A percentile compares a stretch with the other conserved stretches of the same genome.
phyloP scores from a whole-genome alignment of 2,329 filamentous ascomycete species.

The Xylariales sp. region DNA sequence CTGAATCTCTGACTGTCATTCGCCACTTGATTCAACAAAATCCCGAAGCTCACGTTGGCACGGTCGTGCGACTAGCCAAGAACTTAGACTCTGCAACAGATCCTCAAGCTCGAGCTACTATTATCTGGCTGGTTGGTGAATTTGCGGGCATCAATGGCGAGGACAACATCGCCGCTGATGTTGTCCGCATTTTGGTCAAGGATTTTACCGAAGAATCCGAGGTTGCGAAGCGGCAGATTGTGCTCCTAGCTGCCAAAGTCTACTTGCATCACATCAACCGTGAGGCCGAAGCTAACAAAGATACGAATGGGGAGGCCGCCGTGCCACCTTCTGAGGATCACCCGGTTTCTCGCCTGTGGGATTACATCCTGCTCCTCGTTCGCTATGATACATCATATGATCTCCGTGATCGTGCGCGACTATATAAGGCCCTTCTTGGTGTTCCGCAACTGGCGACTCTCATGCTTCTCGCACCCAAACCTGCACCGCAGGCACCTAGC shows the following conservation, averaged over 20 bases:
- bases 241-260: constrained; percentile 92
- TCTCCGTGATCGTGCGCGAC: constrained; percentile 81
- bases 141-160: constrained; percentile 77
- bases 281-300: constrained; percentile 36
- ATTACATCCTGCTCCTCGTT: constrained; percentile 77
- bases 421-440: constrained; percentile 80
- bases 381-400: constrained; percentile 95
- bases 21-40: constrained; percentile 93
- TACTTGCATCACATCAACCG: constrained; percentile 84
- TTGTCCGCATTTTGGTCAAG: constrained; percentile 81
- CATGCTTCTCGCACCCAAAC: constrained; percentile 89
- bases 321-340: constrained; percentile 43
- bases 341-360: constrained; percentile 73
- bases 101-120: constrained; percentile 84
- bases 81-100: constrained; percentile 87
- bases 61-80: constrained; percentile 83
- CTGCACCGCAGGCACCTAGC: constrained; percentile 83
- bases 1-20: constrained; percentile 91
- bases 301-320: neutral
- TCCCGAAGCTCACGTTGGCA: constrained; percentile 73
- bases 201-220: constrained; percentile 82
- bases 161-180: constrained; percentile 89
- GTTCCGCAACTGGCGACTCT: constrained; percentile 85
- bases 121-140: constrained; percentile 96
- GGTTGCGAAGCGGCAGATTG: constrained; percentile 82